Conservation (phyloP, 352 stramenopile species). For the Albugo candida region DNA sequence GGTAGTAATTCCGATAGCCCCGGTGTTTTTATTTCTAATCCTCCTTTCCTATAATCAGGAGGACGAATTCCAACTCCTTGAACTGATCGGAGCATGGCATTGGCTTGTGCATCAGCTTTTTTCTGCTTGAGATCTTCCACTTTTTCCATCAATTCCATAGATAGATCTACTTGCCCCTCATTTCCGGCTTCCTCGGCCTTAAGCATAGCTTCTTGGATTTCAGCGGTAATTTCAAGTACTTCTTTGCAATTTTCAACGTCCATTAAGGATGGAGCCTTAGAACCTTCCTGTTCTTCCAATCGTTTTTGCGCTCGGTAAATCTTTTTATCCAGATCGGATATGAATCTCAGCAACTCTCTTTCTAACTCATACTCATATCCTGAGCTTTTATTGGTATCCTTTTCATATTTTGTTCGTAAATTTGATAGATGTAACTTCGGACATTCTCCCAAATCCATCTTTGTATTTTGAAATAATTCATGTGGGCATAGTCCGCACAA, state of each 20-base stretch:
- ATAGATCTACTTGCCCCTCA: conserved; percentile 31
- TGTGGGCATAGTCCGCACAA: conserved; percentile 70
- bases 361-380: conserved; percentile 58
- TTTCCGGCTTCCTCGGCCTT: conserved; percentile 40
- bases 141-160: conserved; percentile 37
- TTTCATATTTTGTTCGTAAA: conserved; percentile 40
- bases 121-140: conserved; percentile 45
- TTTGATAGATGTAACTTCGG: conserved; percentile 43
- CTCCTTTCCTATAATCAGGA: conserved; percentile 3
- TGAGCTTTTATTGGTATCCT: conserved; percentile 10
- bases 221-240: conserved; percentile 42
- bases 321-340: conserved; percentile 48
- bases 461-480: conserved; percentile 82
- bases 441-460: conserved; percentile 67
- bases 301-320: conserved; percentile 47
- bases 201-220: conserved; percentile 41
- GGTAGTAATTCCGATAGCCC: conserved; percentile 2
- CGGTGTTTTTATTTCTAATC: not conserved
- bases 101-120: conserved; percentile 20
- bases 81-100: conserved; percentile 22
- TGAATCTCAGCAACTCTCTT: conserved; percentile 21
- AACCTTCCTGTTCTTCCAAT: conserved; percentile 39
- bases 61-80: conserved; percentile 1
- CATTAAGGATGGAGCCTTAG: conserved; percentile 20
- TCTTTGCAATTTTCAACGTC: conserved; percentile 37